A percentile compares a stretch with the other conserved stretches of the same genome.
phyloP scores from a whole-genome alignment of 2,329 filamentous ascomycete species.

The Mycosphaerelloides madeirae region DNA sequence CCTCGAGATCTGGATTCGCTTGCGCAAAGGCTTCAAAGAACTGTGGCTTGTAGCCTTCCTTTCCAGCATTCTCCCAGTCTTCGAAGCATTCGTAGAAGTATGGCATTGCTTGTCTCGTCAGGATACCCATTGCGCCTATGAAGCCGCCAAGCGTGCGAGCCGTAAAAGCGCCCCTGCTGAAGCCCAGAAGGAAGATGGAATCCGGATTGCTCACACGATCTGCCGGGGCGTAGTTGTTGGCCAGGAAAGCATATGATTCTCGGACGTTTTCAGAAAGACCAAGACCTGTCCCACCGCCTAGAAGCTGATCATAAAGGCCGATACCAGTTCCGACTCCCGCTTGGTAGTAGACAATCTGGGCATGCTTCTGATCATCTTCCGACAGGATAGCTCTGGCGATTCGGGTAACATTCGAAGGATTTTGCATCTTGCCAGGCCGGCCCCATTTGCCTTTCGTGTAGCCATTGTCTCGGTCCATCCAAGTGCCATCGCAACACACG shows the following conservation, averaged over 20 bases:
- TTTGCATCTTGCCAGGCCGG: slow-evolving; percentile 27
- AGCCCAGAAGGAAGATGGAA: slow-evolving; percentile 44
- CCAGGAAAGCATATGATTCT: slow-evolving; percentile 60
- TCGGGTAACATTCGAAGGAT: slow-evolving; percentile 34
- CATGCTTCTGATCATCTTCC: slow-evolving; percentile 32
- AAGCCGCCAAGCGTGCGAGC: slow-evolving; percentile 42
- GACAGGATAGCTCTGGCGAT: slow-evolving; percentile 32
- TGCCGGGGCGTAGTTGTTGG: slow-evolving; percentile 51
- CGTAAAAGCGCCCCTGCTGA: slow-evolving; percentile 44
- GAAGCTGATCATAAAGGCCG: slow-evolving; percentile 29
- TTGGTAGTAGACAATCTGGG: slow-evolving; percentile 39
- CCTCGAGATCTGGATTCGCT: slow-evolving; percentile 18
- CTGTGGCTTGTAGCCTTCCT: slow-evolving; percentile 23
- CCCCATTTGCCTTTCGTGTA: slow-evolving; percentile 23
- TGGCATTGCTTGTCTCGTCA: slow-evolving; percentile 33
- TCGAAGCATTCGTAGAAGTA: slow-evolving; percentile 33
- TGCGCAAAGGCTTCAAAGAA: slow-evolving; percentile 29
- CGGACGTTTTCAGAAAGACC: slow-evolving; percentile 48
- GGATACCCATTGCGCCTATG: slow-evolving; percentile 41
- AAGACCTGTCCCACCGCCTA: slow-evolving; percentile 31
- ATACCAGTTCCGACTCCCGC: slow-evolving; percentile 34
- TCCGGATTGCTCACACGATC: slow-evolving; percentile 31
- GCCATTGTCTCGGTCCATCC: slow-evolving; percentile 34
- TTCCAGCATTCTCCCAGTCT: slow-evolving; percentile 32
- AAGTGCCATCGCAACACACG: slow-evolving; percentile 32